These are phyloP conservation scores for Halenospora varia DNA, from an alignment of 495 filamentous ascomycete species.

Conservation along the genomic window DNA sequence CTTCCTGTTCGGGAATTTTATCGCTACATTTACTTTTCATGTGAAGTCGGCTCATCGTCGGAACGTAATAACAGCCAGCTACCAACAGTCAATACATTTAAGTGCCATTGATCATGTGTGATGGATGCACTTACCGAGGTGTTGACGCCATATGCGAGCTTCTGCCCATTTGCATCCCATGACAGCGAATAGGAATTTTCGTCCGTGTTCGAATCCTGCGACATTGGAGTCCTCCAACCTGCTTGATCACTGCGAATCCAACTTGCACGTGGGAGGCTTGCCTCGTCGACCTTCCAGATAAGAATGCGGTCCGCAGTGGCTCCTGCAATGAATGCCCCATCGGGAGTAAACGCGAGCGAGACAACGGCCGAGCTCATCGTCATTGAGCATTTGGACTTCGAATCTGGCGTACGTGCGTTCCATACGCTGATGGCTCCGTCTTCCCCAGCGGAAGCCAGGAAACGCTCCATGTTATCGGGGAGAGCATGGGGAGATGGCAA, in stretches of 20 bases:
- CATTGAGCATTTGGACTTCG: conserved; percentile 53
- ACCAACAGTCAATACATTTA: not conserved
- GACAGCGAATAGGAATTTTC: conserved; percentile 53
- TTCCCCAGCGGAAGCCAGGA: conserved; percentile 49
- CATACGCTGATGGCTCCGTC: conserved; percentile 68
- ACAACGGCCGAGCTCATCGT: conserved; percentile 55
- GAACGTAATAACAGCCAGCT: conserved; percentile 24
- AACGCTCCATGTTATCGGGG: conserved; percentile 37
- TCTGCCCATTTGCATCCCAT: conserved; percentile 75
- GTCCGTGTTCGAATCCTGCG: conserved; percentile 42
- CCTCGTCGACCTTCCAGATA: conserved; percentile 70
- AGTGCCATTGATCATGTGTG: not conserved
- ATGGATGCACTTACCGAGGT: conserved; percentile 52
- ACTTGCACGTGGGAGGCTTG: conserved; percentile 56
- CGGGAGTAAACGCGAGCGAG: conserved; percentile 64
- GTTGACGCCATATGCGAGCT: conserved; percentile 67
- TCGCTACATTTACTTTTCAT: not conserved
- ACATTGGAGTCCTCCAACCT: conserved; percentile 45
- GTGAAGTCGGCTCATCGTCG: conserved; percentile 11
- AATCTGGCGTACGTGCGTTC: conserved; percentile 53
- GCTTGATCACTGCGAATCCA: conserved; percentile 50
- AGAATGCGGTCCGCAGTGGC: conserved; percentile 60
- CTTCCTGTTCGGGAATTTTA: too few species aligned
- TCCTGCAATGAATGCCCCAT: conserved; percentile 66
- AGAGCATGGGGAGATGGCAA: conserved; percentile 28